A percentile compares a stretch with the other conserved stretches of the same genome.
Evolutionary conservation across 257 asterid species (phyloP).

Genomic region (Nicotiana benthamiana): DNA sequence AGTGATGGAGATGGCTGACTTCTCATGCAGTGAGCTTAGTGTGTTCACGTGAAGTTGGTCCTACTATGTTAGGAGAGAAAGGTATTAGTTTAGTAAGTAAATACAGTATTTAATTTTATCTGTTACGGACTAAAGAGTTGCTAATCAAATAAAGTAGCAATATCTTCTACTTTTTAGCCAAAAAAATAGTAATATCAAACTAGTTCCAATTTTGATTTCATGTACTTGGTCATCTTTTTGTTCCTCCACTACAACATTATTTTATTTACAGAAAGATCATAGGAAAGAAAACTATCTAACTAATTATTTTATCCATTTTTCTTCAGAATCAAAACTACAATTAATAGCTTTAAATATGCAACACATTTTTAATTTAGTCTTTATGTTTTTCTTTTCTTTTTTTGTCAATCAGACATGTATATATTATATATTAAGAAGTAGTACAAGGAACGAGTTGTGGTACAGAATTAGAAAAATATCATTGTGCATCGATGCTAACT

Average conservation of each 20-base stretch:
- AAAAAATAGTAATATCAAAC: conserved; percentile 17
- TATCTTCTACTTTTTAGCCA: conserved; percentile 1
- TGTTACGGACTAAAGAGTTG: conserved; percentile 28
- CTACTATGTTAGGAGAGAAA: conserved; percentile 39
- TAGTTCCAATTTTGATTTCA: conserved; percentile 41
- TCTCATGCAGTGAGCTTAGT: conserved; percentile 43
- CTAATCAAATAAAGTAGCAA: conserved; percentile 15
- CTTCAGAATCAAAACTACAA: neutral
- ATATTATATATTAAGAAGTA: too few species aligned
- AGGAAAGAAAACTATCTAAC: neutral
- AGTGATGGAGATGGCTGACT: conserved; percentile 39
- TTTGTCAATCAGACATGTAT: too few species aligned
- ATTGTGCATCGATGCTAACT: too few species aligned
- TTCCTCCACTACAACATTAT: conserved; percentile 6
- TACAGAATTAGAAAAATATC: too few species aligned
- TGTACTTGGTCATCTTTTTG: conserved; percentile 41
- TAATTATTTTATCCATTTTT: neutral
- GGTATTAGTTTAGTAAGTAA: conserved; percentile 15
- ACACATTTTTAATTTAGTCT: neutral
- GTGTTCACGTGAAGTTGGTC: conserved; percentile 83
- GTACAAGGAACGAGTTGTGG: too few species aligned
- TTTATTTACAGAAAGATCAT: neutral
- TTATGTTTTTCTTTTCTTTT: neutral
- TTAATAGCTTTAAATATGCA: neutral
- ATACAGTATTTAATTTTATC: conserved; percentile 36